These are phyloP conservation scores for Scleromitrula shiraiana DNA, from an alignment of 2,329 filamentous ascomycete genomes.

Conservation along the genomic window DNA sequence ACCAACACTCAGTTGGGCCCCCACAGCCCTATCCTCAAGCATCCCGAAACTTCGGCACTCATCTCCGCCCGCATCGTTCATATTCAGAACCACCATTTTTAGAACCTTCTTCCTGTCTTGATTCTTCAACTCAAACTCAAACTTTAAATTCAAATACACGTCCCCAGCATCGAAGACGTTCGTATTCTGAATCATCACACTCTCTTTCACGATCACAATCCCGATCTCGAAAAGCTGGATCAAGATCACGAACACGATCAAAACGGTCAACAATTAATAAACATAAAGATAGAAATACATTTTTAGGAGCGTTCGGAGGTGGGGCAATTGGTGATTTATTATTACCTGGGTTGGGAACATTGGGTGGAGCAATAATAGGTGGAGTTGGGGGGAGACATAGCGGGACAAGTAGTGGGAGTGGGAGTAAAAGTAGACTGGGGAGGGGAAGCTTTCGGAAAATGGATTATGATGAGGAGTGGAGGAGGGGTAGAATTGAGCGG, in stretches of 20 bases:
- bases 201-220: not conserved
- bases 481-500: conserved; percentile 8
- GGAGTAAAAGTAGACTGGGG: not conserved
- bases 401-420: conserved; percentile 1
- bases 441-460: not conserved
- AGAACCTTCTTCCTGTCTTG: not conserved
- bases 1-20: not conserved
- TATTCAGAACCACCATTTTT: conserved; percentile 17
- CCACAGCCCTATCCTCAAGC: not conserved
- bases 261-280: not conserved
- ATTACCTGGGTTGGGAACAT: conserved; percentile 19
- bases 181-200: not conserved
- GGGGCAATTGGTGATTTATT: conserved; percentile 19
- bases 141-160: too few species aligned
- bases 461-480: conserved; percentile 12
- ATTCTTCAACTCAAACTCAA: conserved; percentile 10
- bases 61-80: conserved; percentile 12
- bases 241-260: conserved; percentile 2
- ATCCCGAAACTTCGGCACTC: not conserved
- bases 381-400: conserved; percentile 16
- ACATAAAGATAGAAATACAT: conserved; percentile 15
- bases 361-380: conserved; percentile 20
- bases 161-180: not conserved
- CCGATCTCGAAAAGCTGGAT: not conserved
- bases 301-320: conserved; percentile 20